phyloP scores from a whole-genome alignment of 1,284 basidiomycete genomes.

The Tilletiopsis washingtonensis region DNA sequence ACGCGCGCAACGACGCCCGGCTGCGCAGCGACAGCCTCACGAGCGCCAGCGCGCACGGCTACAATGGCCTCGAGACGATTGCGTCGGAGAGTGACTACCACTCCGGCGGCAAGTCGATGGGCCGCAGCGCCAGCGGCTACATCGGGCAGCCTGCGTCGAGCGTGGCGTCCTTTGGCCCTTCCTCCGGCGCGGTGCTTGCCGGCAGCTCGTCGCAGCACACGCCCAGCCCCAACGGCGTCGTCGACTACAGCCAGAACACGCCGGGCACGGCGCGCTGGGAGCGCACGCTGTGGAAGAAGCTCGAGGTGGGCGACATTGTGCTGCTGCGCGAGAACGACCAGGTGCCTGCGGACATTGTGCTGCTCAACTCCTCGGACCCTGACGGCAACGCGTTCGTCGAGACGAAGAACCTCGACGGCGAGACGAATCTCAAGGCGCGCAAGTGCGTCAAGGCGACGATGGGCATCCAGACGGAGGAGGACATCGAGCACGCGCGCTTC shows the following conservation, averaged over 20 bases:
- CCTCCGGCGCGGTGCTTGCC: background rate
- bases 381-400: slow-evolving; percentile 50
- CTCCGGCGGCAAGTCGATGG: slow-evolving; percentile 7
- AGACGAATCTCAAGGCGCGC: slow-evolving; percentile 89
- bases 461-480: slow-evolving; percentile 74
- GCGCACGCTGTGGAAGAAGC: slow-evolving; percentile 93
- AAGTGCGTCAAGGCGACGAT: slow-evolving; percentile 70
- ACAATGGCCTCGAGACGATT: slow-evolving; percentile 27
- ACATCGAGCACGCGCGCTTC: slow-evolving; percentile 77
- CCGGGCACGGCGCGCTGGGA: slow-evolving; percentile 79
- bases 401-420: slow-evolving; percentile 88
- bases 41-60: slow-evolving; percentile 10
- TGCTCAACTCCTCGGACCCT: slow-evolving; percentile 60
- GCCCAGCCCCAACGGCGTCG: slow-evolving; percentile 19
- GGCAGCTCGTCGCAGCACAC: background rate
- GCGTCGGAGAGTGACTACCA: slow-evolving; percentile 32
- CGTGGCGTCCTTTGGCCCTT: background rate
- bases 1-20: background rate
- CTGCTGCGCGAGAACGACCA: slow-evolving; percentile 86
- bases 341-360: slow-evolving; percentile 86
- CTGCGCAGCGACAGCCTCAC: slow-evolving; percentile 23
- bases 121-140: background rate
- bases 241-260: slow-evolving; percentile 66
- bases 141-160: background rate
- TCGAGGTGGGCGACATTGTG: slow-evolving; percentile 94